Evolutionary conservation across 176 grass and related monocot genomes (phyloP), one percentile per base, ranked within the genome.

Genomic region (Carex kokanica): DNA sequence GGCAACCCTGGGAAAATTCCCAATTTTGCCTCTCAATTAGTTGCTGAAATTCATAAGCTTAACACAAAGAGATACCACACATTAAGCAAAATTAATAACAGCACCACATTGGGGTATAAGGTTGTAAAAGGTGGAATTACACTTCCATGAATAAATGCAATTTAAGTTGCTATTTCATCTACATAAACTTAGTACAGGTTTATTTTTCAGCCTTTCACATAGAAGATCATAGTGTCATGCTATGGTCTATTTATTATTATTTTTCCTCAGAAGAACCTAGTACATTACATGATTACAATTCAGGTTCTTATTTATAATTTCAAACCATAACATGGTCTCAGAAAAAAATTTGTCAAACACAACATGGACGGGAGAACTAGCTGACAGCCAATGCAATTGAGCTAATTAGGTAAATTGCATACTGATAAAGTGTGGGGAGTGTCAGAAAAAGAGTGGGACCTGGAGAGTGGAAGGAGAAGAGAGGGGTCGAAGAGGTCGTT

Each of bases 391-490:
- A 78, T 53, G 73, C 25, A 54, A 24, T 16, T 0, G 11, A 78
- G 40, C 43, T 54, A 31, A 78, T 56, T 78, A 52, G 13, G 8
- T 16, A 78, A 52, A 78, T 15, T 53, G 12, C 41, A 78, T 20
- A 49, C 5, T 2, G 73, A 53, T 27, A 78, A 54, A 78, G 41
- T 15, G 12, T 6, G 45, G 9, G 6, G 64, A 8, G 16, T 17
- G 61, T 54, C 2, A 84, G 65, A 49, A 12, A 57, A 52, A 73
- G 21, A 78, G 8, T 13, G 58, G 25, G 2, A 97, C 92, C 88
- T 94, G 60, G 95, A 85, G 31, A 98, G 95, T 36, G 95, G 92
- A 51, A 89, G 85, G 86, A 98, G 95, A n/a, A 90, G 88, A 67
- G 88, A 85, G 36, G 82, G 82, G 61, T 98, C 92, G 84, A 91